A percentile compares a stretch with the other conserved stretches of the same genome.
Conservation (phyloP, 2,329 filamentous ascomycete genomes). For the Conoideocrella luteorostrata region DNA sequence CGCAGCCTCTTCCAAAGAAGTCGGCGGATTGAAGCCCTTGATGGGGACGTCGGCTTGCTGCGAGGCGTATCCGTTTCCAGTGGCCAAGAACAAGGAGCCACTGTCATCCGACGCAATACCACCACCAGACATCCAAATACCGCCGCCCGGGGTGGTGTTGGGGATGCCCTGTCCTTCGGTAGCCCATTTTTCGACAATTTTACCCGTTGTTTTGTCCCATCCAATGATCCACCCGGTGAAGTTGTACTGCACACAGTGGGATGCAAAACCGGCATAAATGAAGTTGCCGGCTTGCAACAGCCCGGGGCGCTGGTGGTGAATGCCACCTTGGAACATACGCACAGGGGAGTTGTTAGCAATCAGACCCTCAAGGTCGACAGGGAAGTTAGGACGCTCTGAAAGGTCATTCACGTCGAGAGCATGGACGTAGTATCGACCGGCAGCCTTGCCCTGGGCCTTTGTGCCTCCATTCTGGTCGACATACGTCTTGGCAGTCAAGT, state of each 20-base stretch:
- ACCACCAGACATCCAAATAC: slow-evolving; percentile 37
- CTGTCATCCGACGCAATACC: slow-evolving; percentile 32
- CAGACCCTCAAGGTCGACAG: slow-evolving; percentile 40
- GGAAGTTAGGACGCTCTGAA: slow-evolving; percentile 34
- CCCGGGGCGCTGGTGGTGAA: slow-evolving; percentile 44
- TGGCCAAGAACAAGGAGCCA: slow-evolving; percentile 32
- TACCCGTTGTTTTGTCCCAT: slow-evolving; percentile 35
- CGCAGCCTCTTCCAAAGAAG: slow-evolving; percentile 38
- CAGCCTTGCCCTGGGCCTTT: slow-evolving; percentile 25
- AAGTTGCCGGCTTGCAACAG: slow-evolving; percentile 38
- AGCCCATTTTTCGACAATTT: slow-evolving; percentile 32
- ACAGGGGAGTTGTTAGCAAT: slow-evolving; percentile 38
- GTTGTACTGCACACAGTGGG: slow-evolving; percentile 50
- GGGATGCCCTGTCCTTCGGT: slow-evolving; percentile 34
- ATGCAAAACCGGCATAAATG: slow-evolving; percentile 48
- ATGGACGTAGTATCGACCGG: slow-evolving; percentile 30
- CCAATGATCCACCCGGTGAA: slow-evolving; percentile 48
- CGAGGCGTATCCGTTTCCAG: slow-evolving; percentile 35
- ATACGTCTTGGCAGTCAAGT: slow-evolving; percentile 38
- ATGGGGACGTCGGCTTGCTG: slow-evolving; percentile 31
- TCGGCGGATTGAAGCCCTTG: slow-evolving; percentile 30
- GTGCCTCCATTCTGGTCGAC: slow-evolving; percentile 22
- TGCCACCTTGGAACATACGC: slow-evolving; percentile 46
- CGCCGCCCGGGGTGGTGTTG: slow-evolving; percentile 31
- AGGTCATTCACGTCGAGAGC: slow-evolving; percentile 33